Evolutionary conservation across 139 green algal species (phyloP), one percentile per base, ranked within the genome.

Genomic region (Asterochloris sp.): DNA sequence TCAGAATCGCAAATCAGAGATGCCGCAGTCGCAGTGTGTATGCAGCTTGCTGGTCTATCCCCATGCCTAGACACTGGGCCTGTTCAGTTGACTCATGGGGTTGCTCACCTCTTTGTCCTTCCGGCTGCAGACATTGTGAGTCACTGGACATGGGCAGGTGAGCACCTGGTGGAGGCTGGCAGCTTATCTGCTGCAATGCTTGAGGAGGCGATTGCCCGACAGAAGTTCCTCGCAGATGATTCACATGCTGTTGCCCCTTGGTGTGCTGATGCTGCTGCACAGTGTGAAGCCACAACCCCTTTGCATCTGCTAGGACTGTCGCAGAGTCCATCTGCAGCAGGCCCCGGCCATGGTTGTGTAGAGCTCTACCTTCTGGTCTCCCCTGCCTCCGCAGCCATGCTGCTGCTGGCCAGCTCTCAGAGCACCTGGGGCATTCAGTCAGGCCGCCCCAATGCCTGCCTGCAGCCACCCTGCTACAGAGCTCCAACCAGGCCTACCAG

Each of bases 381-480:
- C 66, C 19, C 19, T 73, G 66, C 66, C 66, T 21, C 19, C 9
- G 19, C 21, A 26, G 66, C 66, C 19, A 24, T 73, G 66, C 4
- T 8, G 21, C 19, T 73, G 21, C 66, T 10, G 19, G 19, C 66
- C 66, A 73, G 66, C 19, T 73, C 19, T 26, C 21, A 13, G 4
- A 73, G 8, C 19, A 24, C 19, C 66, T 10, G 66, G 66, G 66
- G 19, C 66, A 15, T 4, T 54, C 14, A 82, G 13, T 13, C 62
- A 29, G 23, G 83, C 87, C 88, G 88, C 92, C 89, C 10, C 92
- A 88, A 86, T 54, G 38, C 38, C 38, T 54, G 38, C 38, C 38
- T 54, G 89, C 89, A 17, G 90, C 90, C 62, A 94, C 90, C 4
- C 79, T 94, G 28, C 83, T 94, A 60, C 90, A 94, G 76, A 87